phyloP scores from a whole-genome alignment of 371 early-diverging fungal species.

The Mucor velutinosus region DNA sequence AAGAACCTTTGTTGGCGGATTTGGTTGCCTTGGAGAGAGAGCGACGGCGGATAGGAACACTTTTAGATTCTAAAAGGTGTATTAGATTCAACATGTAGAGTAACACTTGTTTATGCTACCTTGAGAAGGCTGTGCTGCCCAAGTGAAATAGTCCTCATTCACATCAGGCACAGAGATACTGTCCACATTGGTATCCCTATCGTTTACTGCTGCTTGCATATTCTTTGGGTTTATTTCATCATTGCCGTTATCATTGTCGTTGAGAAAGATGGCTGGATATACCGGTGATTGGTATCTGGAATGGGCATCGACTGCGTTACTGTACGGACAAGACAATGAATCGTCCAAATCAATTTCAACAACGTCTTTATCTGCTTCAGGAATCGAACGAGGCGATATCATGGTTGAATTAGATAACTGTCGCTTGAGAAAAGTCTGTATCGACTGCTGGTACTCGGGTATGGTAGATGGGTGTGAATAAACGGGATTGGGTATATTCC shows the following conservation, averaged over 20 bases:
- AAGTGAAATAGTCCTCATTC: constrained; percentile 14
- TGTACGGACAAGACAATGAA: background rate
- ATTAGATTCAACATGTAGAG: background rate
- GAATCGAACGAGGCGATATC: constrained; percentile 6
- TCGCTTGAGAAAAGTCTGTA: constrained; percentile 13
- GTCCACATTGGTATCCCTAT: background rate
- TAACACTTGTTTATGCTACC: background rate
- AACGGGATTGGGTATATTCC: background rate
- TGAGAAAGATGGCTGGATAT: constrained; percentile 31
- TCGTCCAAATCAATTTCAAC: constrained; percentile 35
- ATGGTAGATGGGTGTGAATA: background rate
- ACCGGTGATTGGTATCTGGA: constrained; percentile 10
- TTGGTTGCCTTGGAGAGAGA: background rate
- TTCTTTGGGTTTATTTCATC: background rate
- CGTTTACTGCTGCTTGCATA: background rate
- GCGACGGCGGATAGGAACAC: constrained; percentile 15
- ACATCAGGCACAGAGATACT: constrained; percentile 11
- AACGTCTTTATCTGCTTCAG: constrained; percentile 33
- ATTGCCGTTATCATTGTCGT: background rate
- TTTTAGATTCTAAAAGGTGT: constrained; percentile 6
- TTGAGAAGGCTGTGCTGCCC: background rate
- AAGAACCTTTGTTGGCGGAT: background rate
- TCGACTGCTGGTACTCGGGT: constrained; percentile 19
- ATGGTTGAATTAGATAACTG: constrained; percentile 12
- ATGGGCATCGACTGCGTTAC: background rate